phyloP scores from a whole-genome alignment of 768 basidiomycete species.

The Mycena crocata region DNA sequence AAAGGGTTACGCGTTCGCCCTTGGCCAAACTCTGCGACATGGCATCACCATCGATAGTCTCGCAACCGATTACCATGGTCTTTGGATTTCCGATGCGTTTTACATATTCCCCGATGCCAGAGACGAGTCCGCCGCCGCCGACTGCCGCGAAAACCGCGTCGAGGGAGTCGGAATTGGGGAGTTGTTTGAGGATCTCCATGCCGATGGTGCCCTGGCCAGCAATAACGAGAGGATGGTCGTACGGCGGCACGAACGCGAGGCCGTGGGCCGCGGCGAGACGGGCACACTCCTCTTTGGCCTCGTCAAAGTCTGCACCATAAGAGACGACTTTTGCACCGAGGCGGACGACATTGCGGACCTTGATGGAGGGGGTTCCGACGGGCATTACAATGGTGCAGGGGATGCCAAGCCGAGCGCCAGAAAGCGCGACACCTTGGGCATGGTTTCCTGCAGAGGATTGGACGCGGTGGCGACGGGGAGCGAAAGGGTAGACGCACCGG shows the following conservation, averaged over 20 bases:
- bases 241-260: constrained; percentile 93
- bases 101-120: constrained; percentile 93
- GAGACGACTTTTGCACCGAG: constrained; percentile 95
- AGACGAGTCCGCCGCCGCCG: constrained; percentile 92
- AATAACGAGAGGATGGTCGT: constrained; percentile 96
- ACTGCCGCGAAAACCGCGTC: constrained; percentile 92
- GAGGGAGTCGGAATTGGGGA: constrained; percentile 77
- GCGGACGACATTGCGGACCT: constrained; percentile 94
- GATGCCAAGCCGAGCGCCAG: constrained; percentile 87
- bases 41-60: constrained; percentile 95
- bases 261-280: constrained; percentile 82
- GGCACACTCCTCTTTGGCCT: constrained; percentile 94
- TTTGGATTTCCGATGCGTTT: constrained; percentile 90
- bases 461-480: not conserved
- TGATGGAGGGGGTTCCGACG: constrained; percentile 92
- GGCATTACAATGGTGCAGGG: constrained; percentile 99
- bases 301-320: constrained; percentile 94
- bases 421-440: constrained; percentile 97
- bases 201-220: constrained; percentile 97
- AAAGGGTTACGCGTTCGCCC: constrained; percentile 84
- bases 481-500: constrained; percentile 82
- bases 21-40: constrained; percentile 86
- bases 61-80: constrained; percentile 88
- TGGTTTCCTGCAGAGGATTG: constrained; percentile 81
- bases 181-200: constrained; percentile 94